Evolutionary conservation across 306 rosid species (phyloP), one percentile per base, ranked within the genome.

Genomic region (Lathyrus tuberosus): DNA sequence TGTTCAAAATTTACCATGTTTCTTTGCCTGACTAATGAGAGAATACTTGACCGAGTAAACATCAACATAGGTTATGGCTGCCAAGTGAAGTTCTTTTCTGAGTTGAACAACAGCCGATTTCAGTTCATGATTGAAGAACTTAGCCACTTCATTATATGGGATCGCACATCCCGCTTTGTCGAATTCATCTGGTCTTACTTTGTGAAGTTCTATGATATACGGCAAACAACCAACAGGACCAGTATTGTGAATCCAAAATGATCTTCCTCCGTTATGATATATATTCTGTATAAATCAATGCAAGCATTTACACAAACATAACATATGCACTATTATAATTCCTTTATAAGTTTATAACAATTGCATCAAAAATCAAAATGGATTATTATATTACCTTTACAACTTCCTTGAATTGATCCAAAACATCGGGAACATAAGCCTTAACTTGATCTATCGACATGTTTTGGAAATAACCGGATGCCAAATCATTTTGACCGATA

Each of bases 61-160:
- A 74, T 91, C 97, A 65, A 91, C 93, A 70, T 91, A 86, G 37
- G 91, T 84, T 74, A 91, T 82, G 4, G 91, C 86, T 49, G 97
- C 96, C 74, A 30, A 30, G 1, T 81, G 89, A 56, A 91, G 93
- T 6, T 87, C 62, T 69, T 79, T 71, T 28, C 86, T 71, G 0
- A 86, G 91, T 49, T 79, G 81, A 78, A 66, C 62, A 41, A 88
- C 68, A 16, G 65, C 51, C 38, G 15, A 67, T 65, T 84, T 84
- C 4, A 89, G 5, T 70, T 40, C 49, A 14, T 5, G 70, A 69
- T 91, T 91, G 79, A 85, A 91, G 79, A 74, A 82, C 67, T 72
- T 80, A 72, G 97, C 92, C 62, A 82, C 88, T 42, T 85, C 86
- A 65, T 91, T 85, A 44, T 69, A 80, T 12, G 87, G 87, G 17